phyloP scores from a whole-genome alignment of 441 rosid species.

The Populus tomentosa region DNA sequence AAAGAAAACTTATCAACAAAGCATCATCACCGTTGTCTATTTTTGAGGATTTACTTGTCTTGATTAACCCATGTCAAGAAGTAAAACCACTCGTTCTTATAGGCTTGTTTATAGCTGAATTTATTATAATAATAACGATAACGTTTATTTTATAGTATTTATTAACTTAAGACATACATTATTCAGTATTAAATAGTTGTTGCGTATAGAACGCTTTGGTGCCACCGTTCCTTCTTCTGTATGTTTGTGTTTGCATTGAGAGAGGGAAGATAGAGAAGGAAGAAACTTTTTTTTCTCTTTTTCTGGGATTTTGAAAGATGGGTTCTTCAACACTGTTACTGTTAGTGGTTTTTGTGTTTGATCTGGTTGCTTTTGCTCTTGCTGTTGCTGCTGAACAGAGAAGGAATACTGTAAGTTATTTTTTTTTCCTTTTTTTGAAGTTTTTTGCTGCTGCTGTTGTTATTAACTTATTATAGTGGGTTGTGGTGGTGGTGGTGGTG shows the following conservation, averaged over 20 bases:
- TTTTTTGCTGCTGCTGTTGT: neutral
- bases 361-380: conserved; percentile 79
- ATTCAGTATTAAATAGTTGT: no score
- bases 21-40: neutral
- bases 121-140: neutral
- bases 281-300: neutral
- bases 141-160: neutral
- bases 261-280: neutral
- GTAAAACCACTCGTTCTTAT: neutral
- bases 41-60: neutral
- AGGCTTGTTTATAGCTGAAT: no score
- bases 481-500: neutral
- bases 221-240: neutral
- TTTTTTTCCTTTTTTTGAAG: neutral
- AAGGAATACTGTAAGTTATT: conserved; percentile 61
- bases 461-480: neutral
- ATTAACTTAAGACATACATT: neutral
- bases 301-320: conserved; percentile 29
- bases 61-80: conserved; percentile 3
- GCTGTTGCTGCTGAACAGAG: conserved; percentile 96
- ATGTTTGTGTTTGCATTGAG: no score
- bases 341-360: conserved; percentile 57
- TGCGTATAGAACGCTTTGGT: no score
- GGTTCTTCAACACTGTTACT: conserved; percentile 56
- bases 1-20: no score